Evolutionary conservation across 768 basidiomycete species (phyloP).

Genomic region (Lactifluus hygrophoroides): DNA sequence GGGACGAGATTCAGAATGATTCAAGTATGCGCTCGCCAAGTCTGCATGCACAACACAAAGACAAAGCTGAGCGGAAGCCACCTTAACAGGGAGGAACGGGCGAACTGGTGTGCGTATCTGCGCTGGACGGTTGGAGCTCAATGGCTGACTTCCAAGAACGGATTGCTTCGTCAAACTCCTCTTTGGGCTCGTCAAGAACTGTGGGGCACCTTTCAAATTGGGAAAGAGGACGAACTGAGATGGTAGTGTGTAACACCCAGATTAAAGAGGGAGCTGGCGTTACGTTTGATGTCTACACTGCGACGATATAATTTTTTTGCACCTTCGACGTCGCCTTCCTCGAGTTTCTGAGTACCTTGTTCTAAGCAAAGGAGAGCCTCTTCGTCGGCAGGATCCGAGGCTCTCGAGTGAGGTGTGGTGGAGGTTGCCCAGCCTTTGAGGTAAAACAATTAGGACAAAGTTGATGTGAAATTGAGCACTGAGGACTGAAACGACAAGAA

Average conservation of each 20-base stretch:
- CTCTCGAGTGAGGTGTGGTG: constrained; percentile 70
- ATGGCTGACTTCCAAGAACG: constrained; percentile 82
- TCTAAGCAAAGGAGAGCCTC: constrained; percentile 76
- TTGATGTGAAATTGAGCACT: constrained; percentile 12
- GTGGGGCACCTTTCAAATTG: background rate
- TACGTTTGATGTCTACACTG: constrained; percentile 72
- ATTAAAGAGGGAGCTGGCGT: constrained; percentile 77
- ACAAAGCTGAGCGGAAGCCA: constrained; percentile 21
- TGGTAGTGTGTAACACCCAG: constrained; percentile 87
- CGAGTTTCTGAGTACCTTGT: constrained; percentile 74
- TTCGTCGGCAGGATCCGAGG: constrained; percentile 72
- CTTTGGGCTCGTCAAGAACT: constrained; percentile 31
- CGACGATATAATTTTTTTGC: constrained; percentile 72
- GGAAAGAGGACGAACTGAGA: constrained; percentile 48
- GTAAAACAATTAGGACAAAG: constrained; percentile 20
- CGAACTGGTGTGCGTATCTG: constrained; percentile 84
- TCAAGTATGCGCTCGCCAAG: constrained; percentile 83
- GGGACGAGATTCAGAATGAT: constrained; percentile 69
- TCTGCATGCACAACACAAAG: constrained; percentile 41
- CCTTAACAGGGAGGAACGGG: constrained; percentile 18
- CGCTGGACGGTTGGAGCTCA: constrained; percentile 67
- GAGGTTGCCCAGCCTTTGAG: constrained; percentile 69
- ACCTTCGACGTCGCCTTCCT: constrained; percentile 76
- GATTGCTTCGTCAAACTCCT: constrained; percentile 85
- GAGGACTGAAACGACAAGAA: background rate